Percentiles rank a stretch among this genome's conserved stretches.
These are phyloP conservation scores for Cadophora sp. DNA, from an alignment of 2,329 filamentous ascomycete species.

Conservation along the genomic window DNA sequence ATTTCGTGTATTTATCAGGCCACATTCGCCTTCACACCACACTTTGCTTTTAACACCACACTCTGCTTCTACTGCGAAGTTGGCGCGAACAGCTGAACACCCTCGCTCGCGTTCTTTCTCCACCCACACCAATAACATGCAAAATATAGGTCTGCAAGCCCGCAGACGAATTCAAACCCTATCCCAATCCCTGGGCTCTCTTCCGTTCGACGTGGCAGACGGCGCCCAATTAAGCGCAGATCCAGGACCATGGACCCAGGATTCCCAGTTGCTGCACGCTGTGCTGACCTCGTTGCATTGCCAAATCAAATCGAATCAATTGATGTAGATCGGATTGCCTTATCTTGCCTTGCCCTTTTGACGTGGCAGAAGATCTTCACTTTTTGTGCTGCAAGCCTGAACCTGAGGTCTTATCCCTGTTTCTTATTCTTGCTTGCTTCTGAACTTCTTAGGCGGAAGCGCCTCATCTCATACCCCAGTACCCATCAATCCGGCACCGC, in stretches of 20 bases:
- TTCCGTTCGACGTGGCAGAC: slow-evolving; percentile 3
- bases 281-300: slow-evolving; percentile 9
- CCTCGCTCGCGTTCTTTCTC: neutral
- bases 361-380: neutral
- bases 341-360: neutral
- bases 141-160: slow-evolving; percentile 4
- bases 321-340: neutral
- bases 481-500: neutral
- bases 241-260: slow-evolving; percentile 16
- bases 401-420: neutral
- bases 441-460: neutral
- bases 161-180: neutral
- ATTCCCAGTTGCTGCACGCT: slow-evolving; percentile 15
- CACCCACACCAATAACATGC: slow-evolving; percentile 15
- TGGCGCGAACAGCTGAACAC: neutral
- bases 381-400: neutral
- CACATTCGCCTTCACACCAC: neutral
- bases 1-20: neutral
- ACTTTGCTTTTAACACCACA: too few species aligned
- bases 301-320: slow-evolving; percentile 1
- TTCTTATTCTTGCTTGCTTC: neutral
- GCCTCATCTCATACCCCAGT: neutral
- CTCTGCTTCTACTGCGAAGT: neutral
- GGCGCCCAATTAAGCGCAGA: neutral
- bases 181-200: neutral